Evolutionary conservation across 2,329 filamentous ascomycete species (phyloP), one percentile per base, ranked within the genome.

Genomic region (Xylariomycetidae sp.): DNA sequence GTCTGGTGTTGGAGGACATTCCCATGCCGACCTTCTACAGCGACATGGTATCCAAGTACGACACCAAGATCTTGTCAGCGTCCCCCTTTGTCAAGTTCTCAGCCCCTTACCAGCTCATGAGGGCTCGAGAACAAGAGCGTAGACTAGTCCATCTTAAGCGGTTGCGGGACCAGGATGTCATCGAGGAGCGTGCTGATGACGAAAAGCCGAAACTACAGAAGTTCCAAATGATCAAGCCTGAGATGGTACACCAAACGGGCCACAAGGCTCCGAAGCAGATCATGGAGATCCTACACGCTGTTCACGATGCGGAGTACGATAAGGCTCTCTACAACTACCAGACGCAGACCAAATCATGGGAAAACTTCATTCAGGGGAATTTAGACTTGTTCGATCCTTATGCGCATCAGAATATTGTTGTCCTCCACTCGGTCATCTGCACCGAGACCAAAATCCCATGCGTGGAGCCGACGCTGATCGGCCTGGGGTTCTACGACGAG

Each of bases 1-100:
- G 66, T 32, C 74, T 80, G 27, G 71, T 86, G 4, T 82, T 82
- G 4, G 85, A 90, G 48, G 83, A 90, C 55, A 70, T 87, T 25
- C 85, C 87, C 1, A 85, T 88, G 68, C 87, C 90, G 3, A 94
- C 86, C 1, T 95, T 89, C 53, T 97, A 97, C 56, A 89, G 89
- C 54, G 88, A 95, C 54, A 87, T 96, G 73, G 88, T 97, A 23
- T 82, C 88, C 37, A 90, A 94, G 50, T 88, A 94, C 51, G 80
- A 94, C 52, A 95, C 88, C 5, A 94, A 90, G 53, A 84, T 98
- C 27, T 67, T 98, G 5, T 98, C 94, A 2, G 88, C 88, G 1
- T 98, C 92, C 0, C 92, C 92, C 0, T 97, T 95, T 54, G 92
- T 98, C 45, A 90, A 88, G 52, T 98, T 97, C 54, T 84, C 85